Evolutionary conservation across 495 filamentous ascomycete species (phyloP).

Genomic region (Penicillium verhagenii): DNA sequence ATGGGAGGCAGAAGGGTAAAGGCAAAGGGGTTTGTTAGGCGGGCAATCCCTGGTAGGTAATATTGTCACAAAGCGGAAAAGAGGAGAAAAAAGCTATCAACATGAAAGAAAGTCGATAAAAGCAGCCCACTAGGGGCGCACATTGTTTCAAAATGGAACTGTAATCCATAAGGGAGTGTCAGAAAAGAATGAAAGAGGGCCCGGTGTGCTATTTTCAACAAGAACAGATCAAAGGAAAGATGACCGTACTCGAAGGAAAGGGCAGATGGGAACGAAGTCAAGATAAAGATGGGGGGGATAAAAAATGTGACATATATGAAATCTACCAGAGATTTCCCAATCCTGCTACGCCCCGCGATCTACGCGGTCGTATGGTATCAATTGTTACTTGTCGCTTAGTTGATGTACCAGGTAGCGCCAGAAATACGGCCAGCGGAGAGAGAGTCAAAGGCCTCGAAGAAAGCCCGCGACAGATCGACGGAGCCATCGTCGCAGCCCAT

Average conservation of each 20-base stretch:
- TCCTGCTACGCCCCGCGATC: constrained; percentile 14
- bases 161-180: constrained; percentile 9
- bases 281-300: constrained; percentile 12
- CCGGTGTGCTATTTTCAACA: not conserved
- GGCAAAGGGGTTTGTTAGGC: not conserved
- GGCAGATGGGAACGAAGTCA: constrained; percentile 1
- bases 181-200: constrained; percentile 12
- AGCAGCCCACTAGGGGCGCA: constrained; percentile 21
- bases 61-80: constrained; percentile 22
- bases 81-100: constrained; percentile 22
- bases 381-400: constrained; percentile 22
- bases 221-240: constrained; percentile 7
- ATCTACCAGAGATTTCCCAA: constrained; percentile 27
- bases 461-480: constrained; percentile 46
- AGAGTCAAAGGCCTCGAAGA: constrained; percentile 39
- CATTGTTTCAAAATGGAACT: not conserved
- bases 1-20: not conserved
- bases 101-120: constrained; percentile 9
- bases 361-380: constrained; percentile 14
- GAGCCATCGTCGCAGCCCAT: constrained; percentile 56
- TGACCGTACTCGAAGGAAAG: not conserved
- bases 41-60: constrained; percentile 20
- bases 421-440: constrained; percentile 29
- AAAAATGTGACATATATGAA: constrained; percentile 9
- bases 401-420: constrained; percentile 37